Base-by-base conservation (phyloP, 1,284 basidiomycete genomes). In the Ustanciosporium gigantosporum region DNA sequence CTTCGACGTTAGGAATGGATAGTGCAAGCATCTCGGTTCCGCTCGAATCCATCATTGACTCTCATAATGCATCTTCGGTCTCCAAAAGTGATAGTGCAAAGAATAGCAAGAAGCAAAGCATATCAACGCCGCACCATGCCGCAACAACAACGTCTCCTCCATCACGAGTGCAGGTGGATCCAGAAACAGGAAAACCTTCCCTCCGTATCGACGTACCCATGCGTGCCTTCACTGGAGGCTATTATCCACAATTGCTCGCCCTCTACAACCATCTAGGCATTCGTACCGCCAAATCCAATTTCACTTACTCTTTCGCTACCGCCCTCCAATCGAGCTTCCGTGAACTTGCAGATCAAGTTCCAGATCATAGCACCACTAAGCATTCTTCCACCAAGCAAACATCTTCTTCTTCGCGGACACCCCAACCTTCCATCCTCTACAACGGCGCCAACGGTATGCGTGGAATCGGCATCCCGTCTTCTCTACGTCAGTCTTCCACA, bases 191-290 rank as follows among this genome's bases (percentile, higher is more conserved):
- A 9, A 19, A 35, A 21, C 41, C 2, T 8, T 15, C 20, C 14
- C 36, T 21, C 21, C 61, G 74, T 17, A 50, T 77, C 37, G 74
- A 77, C 31, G 73, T 76, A 6, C 74, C 74, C 27, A 75, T 77
- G 71, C 65, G 74, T 3, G 66, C 68, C 19, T 73, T 77, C 25
- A 74, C 73, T 19, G 66, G 56, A 16, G 72, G 70, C n/a, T 77
- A 74, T 47, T 77, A 77, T 38, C 73, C 74, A 0, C 46, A 73
- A 29, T 66, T 76, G 0, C 48, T 73, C 11, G 46, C 46, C 0
- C 55, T 77, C 1, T 77, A 77, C 31, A 49, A 56, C 2, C 51
- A 51, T 19, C 56, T 77, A 1, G 45, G 46, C 13, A 66, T 77
- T 24, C 25, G 41, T 5, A 51, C 60, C 23, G 27, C 37, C 4